These are phyloP conservation scores for Metarhizium humberi DNA, from an alignment of 2,329 filamentous ascomycete species.

Conservation along the genomic window DNA sequence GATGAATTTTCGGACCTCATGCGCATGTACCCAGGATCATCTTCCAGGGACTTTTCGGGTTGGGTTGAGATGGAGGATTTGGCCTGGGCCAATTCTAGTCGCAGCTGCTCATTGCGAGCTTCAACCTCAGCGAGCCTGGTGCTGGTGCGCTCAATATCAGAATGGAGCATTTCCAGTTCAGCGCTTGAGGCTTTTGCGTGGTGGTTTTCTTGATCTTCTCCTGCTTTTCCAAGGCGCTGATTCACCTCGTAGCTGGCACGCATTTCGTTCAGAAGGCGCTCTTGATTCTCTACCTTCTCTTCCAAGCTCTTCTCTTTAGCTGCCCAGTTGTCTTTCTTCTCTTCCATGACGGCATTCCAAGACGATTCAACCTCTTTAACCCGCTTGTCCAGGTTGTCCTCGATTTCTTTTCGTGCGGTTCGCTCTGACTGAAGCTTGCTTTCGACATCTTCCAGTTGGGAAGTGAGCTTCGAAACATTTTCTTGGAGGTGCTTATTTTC, in stretches of 20 bases:
- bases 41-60: constrained; percentile 58
- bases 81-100: constrained; percentile 81
- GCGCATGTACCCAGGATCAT: constrained; percentile 81
- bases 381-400: constrained; percentile 66
- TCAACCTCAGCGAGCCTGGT: constrained; percentile 82
- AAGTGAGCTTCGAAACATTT: constrained; percentile 63
- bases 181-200: constrained; percentile 68
- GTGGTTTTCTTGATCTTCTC: constrained; percentile 48
- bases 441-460: constrained; percentile 77
- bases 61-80: constrained; percentile 59
- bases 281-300: constrained; percentile 91
- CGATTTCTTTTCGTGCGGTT: constrained; percentile 60
- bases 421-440: constrained; percentile 71
- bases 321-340: constrained; percentile 95
- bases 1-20: constrained; percentile 90
- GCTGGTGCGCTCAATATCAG: constrained; percentile 85
- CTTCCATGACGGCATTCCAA: constrained; percentile 81
- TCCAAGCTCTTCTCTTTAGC: constrained; percentile 85
- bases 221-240: constrained; percentile 71
- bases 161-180: constrained; percentile 86
- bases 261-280: constrained; percentile 82
- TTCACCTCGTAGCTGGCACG: constrained; percentile 97
- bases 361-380: constrained; percentile 85
- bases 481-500: constrained; percentile 85
- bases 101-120: constrained; percentile 85